Evolutionary conservation across 495 filamentous ascomycete genomes (phyloP).

Genomic region (Opeltia flavorubescens): DNA sequence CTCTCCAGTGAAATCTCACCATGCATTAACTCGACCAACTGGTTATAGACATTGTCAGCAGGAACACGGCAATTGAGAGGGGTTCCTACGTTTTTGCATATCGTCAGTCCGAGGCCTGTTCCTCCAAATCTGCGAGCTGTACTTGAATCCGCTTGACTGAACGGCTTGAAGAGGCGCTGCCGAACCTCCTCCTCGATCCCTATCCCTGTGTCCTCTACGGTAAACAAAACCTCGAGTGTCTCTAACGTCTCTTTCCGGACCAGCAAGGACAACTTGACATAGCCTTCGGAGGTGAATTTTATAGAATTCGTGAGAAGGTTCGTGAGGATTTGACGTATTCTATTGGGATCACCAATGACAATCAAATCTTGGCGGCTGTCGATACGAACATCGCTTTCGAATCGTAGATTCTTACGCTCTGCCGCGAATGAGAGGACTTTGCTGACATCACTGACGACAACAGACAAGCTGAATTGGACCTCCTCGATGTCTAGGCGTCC

Average conservation of each 20-base stretch:
- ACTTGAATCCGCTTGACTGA: constrained; percentile 71
- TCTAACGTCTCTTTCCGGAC: constrained; percentile 22
- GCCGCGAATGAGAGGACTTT: constrained; percentile 34
- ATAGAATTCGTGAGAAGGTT: constrained; percentile 82
- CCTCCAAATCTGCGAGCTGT: constrained; percentile 65
- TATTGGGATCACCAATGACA: constrained; percentile 54
- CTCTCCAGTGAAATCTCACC: constrained; percentile 54
- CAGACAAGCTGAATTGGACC: constrained; percentile 61
- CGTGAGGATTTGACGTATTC: constrained; percentile 69
- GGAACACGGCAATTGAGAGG: background rate
- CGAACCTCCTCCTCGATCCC: constrained; percentile 66
- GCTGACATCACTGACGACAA: constrained; percentile 56
- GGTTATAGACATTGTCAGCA: background rate
- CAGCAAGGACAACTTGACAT: constrained; percentile 33
- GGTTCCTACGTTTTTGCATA: constrained; percentile 48
- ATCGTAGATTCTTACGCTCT: constrained; percentile 42
- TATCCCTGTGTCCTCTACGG: constrained; percentile 70
- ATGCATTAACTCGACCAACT: constrained; percentile 68
- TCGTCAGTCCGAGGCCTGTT: constrained; percentile 68
- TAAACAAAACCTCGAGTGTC: constrained; percentile 35
- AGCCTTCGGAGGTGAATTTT: constrained; percentile 70
- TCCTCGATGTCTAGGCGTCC: constrained; percentile 61
- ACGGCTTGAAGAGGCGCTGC: constrained; percentile 67
- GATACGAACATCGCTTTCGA: constrained; percentile 35
- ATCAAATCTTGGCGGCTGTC: constrained; percentile 29